Conservation (phyloP, 257 asterid genomes). For the Dorcoceras hygrometricum region DNA sequence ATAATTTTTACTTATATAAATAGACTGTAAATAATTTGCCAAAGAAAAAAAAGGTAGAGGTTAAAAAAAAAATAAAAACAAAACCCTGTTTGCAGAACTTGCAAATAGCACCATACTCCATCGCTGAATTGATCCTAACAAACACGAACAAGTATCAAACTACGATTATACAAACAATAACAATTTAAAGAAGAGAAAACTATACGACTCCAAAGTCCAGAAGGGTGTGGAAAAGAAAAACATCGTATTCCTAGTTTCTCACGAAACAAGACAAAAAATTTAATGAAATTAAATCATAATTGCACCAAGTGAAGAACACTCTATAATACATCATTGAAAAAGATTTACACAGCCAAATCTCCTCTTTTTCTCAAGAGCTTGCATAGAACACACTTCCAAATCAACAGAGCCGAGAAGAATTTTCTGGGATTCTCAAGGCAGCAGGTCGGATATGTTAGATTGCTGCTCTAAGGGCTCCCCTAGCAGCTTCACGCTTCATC, state of each 20-base stretch:
- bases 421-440: background rate
- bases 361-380: background rate
- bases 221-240: background rate
- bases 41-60: too few relatives aligned
- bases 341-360: background rate
- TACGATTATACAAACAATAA: background rate
- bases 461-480: constrained; percentile 49
- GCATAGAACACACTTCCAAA: background rate
- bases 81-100: too few relatives aligned
- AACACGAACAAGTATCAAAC: too few relatives aligned
- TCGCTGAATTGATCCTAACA: too few relatives aligned
- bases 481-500: constrained; percentile 52
- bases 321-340: background rate
- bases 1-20: too few relatives aligned
- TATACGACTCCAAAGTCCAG: background rate
- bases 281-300: background rate
- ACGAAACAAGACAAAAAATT: too few relatives aligned
- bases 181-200: background rate
- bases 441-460: background rate
- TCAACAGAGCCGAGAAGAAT: background rate
- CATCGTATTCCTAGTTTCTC: background rate
- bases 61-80: too few relatives aligned
- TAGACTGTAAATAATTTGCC: too few relatives aligned
- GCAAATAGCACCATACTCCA: too few relatives aligned
- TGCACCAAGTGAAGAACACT: background rate